Evolutionary conservation across 2,329 filamentous ascomycete genomes (phyloP).

Genomic region (Fusarium brevicatenulatum): DNA sequence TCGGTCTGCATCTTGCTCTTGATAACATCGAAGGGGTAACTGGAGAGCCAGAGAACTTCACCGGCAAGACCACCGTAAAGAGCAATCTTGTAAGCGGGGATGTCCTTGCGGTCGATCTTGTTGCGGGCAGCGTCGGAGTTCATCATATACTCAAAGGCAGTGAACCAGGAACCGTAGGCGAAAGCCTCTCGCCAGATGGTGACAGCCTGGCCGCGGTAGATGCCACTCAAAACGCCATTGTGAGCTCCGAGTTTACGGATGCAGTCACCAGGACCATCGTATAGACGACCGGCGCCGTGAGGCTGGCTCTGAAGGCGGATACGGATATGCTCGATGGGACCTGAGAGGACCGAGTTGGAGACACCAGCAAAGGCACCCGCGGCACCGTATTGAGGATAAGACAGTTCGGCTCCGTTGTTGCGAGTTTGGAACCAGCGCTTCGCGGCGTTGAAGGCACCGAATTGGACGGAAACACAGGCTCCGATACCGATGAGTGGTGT

Average conservation of each 20-base stretch:
- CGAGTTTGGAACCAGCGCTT: conserved; percentile 84
- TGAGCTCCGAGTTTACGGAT: conserved; percentile 80
- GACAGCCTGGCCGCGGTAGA: conserved; percentile 89
- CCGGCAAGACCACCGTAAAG: conserved; percentile 93
- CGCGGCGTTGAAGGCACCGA: conserved; percentile 94
- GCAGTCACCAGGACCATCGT: conserved; percentile 88
- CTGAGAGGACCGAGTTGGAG: conserved; percentile 87
- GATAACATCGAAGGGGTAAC: conserved; percentile 95
- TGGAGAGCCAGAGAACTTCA: conserved; percentile 91
- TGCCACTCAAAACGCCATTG: conserved; percentile 72
- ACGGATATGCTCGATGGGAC: conserved; percentile 95
- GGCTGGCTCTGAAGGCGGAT: conserved; percentile 97
- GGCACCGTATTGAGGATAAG: conserved; percentile 87
- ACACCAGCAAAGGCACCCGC: conserved; percentile 93
- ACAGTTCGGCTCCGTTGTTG: conserved; percentile 72
- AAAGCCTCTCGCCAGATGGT: conserved; percentile 90
- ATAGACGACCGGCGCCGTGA: conserved; percentile 81
- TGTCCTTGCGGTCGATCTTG: conserved; percentile 76
- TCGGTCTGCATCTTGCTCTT: conserved; percentile 99
- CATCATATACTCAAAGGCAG: conserved; percentile 96
- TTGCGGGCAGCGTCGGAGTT: conserved; percentile 86
- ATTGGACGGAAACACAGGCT: conserved; percentile 97
- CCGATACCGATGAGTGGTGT: conserved; percentile 96
- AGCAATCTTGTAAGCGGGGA: conserved; percentile 87
- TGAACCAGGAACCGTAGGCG: conserved; percentile 96